Percentiles rank a stretch among this genome's conserved stretches.
These are phyloP conservation scores for Crucihimalaya himalaica DNA, from an alignment of 345 rosid species.

Conservation along the genomic window DNA sequence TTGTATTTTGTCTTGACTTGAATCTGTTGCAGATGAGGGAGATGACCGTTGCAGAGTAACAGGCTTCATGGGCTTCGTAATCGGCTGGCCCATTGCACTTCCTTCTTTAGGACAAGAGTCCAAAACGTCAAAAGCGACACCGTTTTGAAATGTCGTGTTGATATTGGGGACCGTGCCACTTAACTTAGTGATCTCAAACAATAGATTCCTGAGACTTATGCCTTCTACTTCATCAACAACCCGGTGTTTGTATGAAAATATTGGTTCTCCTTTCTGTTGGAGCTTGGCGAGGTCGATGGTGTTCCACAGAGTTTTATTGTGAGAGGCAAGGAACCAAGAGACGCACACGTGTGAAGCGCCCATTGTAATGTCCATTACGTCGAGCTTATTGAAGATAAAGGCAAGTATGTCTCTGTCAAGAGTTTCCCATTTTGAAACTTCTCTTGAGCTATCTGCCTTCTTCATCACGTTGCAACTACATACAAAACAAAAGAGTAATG, in stretches of 20 bases:
- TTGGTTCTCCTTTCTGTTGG: not conserved
- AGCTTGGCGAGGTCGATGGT: not conserved
- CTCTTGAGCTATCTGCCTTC: conserved; percentile 4
- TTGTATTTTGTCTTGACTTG: too few relatives aligned
- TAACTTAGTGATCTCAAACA: not conserved
- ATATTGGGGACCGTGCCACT: not conserved
- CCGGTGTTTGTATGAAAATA: not conserved
- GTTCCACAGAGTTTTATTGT: conserved; percentile 13
- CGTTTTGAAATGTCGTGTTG: too few relatives aligned
- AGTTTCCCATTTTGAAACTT: not conserved
- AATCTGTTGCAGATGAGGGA: too few relatives aligned
- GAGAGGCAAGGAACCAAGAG: conserved; percentile 29
- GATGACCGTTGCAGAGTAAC: too few relatives aligned
- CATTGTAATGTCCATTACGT: not conserved
- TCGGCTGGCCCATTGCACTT: too few relatives aligned
- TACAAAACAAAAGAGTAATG: not conserved
- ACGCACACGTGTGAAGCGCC: conserved; percentile 14
- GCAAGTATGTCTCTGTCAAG: conserved; percentile 13
- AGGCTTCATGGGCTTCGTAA: too few relatives aligned
- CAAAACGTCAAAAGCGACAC: too few relatives aligned
- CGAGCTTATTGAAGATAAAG: conserved; percentile 4
- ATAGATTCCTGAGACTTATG: not conserved
- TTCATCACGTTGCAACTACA: conserved; percentile 10
- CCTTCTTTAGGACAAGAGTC: too few relatives aligned
- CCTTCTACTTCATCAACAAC: not conserved